Evolutionary conservation across 257 asterid genomes (phyloP), one percentile per base, ranked within the genome.

Genomic region (Jasminum sambac): DNA sequence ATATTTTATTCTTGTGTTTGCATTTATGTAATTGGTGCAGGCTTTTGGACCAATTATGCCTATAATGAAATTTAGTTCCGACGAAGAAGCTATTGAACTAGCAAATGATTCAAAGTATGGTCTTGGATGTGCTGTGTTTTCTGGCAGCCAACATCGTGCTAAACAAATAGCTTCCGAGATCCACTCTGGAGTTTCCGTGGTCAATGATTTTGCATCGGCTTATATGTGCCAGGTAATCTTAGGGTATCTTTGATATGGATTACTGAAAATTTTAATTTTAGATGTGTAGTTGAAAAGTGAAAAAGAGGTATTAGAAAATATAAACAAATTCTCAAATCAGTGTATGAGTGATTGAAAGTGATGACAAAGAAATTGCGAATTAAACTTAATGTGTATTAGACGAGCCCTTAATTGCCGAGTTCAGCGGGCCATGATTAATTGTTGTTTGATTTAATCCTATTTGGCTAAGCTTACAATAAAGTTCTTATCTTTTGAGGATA

Each of bases 31-130:
- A 76, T 78, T 44, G 41, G 30, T 69, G 74, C 92, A 94, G 98
- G 96, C 96, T 63, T 94, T 91, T 88, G 99, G 99, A 81, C 99
- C 99, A 69, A 88, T 94, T 43, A 73, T 94, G 95, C 96, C 99
- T 26, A 91, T 94, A 67, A 94, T 91, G 99, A 84, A 83, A 82
- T 94, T 94, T 78, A 88, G 91, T 72, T 83, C 90, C 34, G 96
- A 94, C 76, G 99, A 86, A 74, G 99, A 94, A 86, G 99, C 75
- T 38, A 75, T 91, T 76, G 80, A 58, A 76, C 95, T 94, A 58
- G 99, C 97, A 68, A 94, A 94, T 62, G 99, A 94, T 80, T 94
- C 99, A 2, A 91, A 77, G 62, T 94, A 91, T 57, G 99, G 99
- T 72, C 99, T 94, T 64, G 99, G 99, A 6, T 91, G 97, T 88